phyloP scores from a whole-genome alignment of 2,329 filamentous ascomycete genomes.

The Rutstroemia sp. region DNA sequence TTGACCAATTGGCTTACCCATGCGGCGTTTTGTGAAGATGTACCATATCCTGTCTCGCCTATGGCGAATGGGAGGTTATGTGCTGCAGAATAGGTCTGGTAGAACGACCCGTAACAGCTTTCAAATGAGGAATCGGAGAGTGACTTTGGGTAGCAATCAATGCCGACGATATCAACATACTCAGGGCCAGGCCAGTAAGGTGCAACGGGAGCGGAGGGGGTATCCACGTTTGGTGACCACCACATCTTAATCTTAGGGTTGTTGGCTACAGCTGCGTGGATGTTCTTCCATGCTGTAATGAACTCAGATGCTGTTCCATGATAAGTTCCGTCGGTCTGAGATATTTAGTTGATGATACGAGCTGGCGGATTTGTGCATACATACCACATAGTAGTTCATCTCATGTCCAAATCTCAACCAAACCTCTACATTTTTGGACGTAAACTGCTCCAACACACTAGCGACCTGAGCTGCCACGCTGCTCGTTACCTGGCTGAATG shows the following conservation, averaged over 20 bases:
- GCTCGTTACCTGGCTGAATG: conserved; percentile 4
- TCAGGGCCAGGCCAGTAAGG: conserved; percentile 8
- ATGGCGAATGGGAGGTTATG: conserved; percentile 10
- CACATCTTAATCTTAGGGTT: conserved; percentile 7
- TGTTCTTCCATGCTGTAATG: conserved; percentile 8
- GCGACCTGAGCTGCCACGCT: conserved; percentile 5
- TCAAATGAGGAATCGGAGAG: neutral
- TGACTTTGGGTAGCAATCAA: conserved; percentile 8
- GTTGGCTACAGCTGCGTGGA: conserved; percentile 1
- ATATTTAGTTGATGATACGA: neutral
- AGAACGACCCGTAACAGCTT: conserved; percentile 4
- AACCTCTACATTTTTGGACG: conserved; percentile 4
- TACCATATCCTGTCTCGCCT: conserved; percentile 9
- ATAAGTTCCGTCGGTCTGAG: conserved; percentile 3
- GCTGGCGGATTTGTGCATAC: neutral
- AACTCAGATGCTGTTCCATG: conserved; percentile 5
- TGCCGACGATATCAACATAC: conserved; percentile 8
- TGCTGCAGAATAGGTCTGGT: conserved; percentile 3
- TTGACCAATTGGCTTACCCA: conserved; percentile 8
- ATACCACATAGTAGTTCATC: conserved; percentile 12
- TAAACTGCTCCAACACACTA: conserved; percentile 6
- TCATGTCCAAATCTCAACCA: conserved; percentile 13
- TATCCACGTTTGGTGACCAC: conserved; percentile 7
- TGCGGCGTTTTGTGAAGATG: neutral
- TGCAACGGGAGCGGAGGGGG: neutral